Conservation (phyloP, 1,284 basidiomycete species). For the Ustilago tritici region DNA sequence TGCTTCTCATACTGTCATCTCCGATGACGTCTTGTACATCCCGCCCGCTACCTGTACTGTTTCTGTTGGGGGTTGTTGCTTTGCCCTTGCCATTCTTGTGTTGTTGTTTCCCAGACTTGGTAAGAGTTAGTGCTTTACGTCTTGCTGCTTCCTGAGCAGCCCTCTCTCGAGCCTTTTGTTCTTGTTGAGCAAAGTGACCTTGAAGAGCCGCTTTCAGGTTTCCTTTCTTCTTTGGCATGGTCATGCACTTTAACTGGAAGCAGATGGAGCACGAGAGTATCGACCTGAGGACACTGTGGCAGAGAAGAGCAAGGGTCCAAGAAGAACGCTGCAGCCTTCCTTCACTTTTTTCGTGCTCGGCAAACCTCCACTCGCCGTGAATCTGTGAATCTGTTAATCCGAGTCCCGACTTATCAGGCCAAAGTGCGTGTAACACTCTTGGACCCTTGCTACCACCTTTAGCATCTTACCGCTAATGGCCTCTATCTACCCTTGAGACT, state of each 20-base stretch:
- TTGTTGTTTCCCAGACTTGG: slow-evolving; percentile 11
- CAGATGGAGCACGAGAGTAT: background rate
- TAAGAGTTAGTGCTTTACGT: slow-evolving; percentile 51
- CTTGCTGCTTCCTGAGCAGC: slow-evolving; percentile 50
- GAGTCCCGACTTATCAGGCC: background rate
- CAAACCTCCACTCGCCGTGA: slow-evolving; percentile 3
- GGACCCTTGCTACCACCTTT: slow-evolving; percentile 1
- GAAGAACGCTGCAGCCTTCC: background rate
- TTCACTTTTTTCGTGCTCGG: background rate
- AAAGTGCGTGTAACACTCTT: background rate
- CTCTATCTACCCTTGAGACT: background rate
- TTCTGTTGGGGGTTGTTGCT: background rate
- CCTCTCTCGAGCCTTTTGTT: slow-evolving; percentile 33
- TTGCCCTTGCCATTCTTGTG: slow-evolving; percentile 29
- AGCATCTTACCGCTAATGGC: background rate
- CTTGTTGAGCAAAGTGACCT: slow-evolving; percentile 46
- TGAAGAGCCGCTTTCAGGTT: slow-evolving; percentile 52
- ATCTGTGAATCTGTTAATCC: background rate
- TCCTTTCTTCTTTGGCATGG: slow-evolving; percentile 60
- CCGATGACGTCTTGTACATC: background rate
- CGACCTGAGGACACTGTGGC: background rate
- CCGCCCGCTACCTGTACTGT: background rate
- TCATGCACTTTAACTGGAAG: background rate
- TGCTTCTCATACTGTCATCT: too few relatives aligned
- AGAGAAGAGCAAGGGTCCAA: background rate